Percentiles rank a stretch among this genome's conserved stretches.
Evolutionary conservation across 139 green algal genomes (phyloP).

Genomic region (Chlorella sp.): DNA sequence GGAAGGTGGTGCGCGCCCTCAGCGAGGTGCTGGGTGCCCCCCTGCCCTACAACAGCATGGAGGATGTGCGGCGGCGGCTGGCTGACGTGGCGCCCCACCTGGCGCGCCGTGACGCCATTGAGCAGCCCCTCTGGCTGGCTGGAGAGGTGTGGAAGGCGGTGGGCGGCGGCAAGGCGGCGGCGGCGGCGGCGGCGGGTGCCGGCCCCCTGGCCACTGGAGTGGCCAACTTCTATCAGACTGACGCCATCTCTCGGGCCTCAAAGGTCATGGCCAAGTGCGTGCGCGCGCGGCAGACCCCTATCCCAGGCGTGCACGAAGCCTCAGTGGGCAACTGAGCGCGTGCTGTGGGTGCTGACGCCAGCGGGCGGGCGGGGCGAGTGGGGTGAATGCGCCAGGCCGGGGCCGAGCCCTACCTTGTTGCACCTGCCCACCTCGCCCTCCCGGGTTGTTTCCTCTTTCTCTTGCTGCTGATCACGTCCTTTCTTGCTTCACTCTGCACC

Average conservation of each 20-base stretch:
- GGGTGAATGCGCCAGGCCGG: no score
- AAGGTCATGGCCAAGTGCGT: slow-evolving; percentile 96
- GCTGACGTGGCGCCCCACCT: slow-evolving; percentile 87
- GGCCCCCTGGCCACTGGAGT: slow-evolving; percentile 75
- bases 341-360: no score
- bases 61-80: slow-evolving; percentile 78
- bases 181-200: not conserved
- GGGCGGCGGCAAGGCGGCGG: not conserved
- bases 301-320: slow-evolving; percentile 19
- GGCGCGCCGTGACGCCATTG: slow-evolving; percentile 61
- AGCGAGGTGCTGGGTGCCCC: slow-evolving; percentile 78
- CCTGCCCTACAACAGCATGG: slow-evolving; percentile 89
- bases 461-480: not conserved
- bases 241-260: slow-evolving; percentile 89
- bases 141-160: slow-evolving; percentile 82
- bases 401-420: no score
- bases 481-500: not conserved
- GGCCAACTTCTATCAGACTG: slow-evolving; percentile 97
- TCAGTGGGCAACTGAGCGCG: not conserved
- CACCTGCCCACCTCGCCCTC: no score
- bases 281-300: not conserved
- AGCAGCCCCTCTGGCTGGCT: slow-evolving; percentile 90
- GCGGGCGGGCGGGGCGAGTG: not conserved
- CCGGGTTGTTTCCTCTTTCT: not conserved
- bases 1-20: slow-evolving; percentile 91